Base-by-base conservation (phyloP, 2,329 filamentous ascomycete species). In the Sarocladium strictum region DNA sequence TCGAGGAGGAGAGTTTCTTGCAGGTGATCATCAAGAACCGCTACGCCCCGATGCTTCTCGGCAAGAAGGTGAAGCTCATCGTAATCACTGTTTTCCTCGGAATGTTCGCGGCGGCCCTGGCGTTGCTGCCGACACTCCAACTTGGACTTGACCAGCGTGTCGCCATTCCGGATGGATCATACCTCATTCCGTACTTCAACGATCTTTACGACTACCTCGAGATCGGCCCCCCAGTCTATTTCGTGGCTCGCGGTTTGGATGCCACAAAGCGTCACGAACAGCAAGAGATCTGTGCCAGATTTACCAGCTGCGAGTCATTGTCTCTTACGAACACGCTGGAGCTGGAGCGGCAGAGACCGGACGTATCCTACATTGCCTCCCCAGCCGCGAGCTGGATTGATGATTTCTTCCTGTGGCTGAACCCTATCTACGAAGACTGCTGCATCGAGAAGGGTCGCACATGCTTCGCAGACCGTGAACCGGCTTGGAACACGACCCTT, bases 401-500 rank as follows among this genome's bases (percentile, higher is more conserved):
- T 60, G 94, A 99, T 66, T 97, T 90, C 72, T 90, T 97, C 72
- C 80, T 90, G 57, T 99, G 94, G 93, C 76, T 97, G n/a, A 96
- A 97, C 62, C 94, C 94, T 0, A 81, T 90, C 41, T 72, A 73
- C 21, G 87, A 91, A 43, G 74, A 79, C 51, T 85, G 80, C 72
- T 97, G 89, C 63, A 78, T 88, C 35, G 85, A 93, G 57, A 66
- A 83, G 51, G 82, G 82, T 45, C 75, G 84, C 61, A 77, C 86
- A 1, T 99, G 94, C 71, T 97, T 99, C 65, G 83, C 82, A 24
- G 77, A 85, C 58, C 85, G 92, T 40, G 71, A 85, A 19, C 90
- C 90, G 2, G 75, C 86, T 0, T 99, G 93, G 93, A 97, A 96
- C 64, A 87, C 91, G 51, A 93, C 89, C 0, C 78, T 99, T 1